phyloP scores from a whole-genome alignment of 768 basidiomycete species.

The Amyloporia xantha region DNA sequence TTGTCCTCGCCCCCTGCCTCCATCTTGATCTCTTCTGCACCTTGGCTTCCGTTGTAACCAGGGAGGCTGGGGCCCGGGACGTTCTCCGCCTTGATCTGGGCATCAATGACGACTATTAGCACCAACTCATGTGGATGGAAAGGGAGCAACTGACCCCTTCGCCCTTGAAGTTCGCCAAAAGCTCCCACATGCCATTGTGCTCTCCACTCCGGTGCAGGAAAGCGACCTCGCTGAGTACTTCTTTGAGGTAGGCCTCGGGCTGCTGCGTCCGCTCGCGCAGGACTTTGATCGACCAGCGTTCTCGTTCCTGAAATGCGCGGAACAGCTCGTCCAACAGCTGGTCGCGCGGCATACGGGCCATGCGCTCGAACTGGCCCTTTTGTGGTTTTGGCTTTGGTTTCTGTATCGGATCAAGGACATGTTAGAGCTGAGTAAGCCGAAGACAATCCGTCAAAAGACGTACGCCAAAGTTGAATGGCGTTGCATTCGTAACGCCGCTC shows the following conservation, averaged over 20 bases:
- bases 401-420: conserved; percentile 30
- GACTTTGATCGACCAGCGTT: conserved; percentile 77
- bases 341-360: conserved; percentile 87
- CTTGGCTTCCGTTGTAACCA: conserved; percentile 1
- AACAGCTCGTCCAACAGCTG: conserved; percentile 85
- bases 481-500: conserved; percentile 62
- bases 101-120: not conserved
- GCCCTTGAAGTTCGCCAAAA: conserved; percentile 67
- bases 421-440: no score
- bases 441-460: no score
- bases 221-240: conserved; percentile 72
- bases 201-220: conserved; percentile 75
- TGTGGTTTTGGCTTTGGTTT: conserved; percentile 60
- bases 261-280: conserved; percentile 79
- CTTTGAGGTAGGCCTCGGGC: conserved; percentile 82
- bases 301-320: conserved; percentile 63
- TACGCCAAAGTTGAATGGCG: conserved; percentile 64
- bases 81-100: conserved; percentile 28
- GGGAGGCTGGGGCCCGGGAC: conserved; percentile 21
- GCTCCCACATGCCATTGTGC: conserved; percentile 73
- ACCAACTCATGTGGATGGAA: no score
- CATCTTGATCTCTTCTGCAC: conserved; percentile 13
- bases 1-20: conserved; percentile 47
- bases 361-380: conserved; percentile 76
- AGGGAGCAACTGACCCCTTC: conserved; percentile 38